A percentile compares a stretch with the other conserved stretches of the same genome.
Evolutionary conservation across 768 basidiomycete genomes (phyloP).

Genomic region (Phylloporus arenicola): DNA sequence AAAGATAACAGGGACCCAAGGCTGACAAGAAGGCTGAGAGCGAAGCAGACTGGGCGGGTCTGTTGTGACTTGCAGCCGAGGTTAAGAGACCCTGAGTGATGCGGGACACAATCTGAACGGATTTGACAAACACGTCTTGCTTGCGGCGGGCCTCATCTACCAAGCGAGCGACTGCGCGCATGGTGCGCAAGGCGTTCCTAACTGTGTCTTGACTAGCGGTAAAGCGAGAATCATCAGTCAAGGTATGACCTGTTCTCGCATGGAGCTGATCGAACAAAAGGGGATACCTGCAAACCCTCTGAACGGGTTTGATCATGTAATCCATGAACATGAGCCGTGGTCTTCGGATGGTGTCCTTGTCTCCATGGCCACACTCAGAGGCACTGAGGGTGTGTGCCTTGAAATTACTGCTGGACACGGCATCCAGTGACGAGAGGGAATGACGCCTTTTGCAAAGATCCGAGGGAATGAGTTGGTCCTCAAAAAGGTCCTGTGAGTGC

Average conservation of each 20-base stretch:
- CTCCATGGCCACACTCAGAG: conserved; percentile 29
- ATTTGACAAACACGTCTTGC: conserved; percentile 61
- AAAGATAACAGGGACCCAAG: conserved; percentile 72
- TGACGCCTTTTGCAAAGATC: conserved; percentile 38
- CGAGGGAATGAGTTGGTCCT: conserved; percentile 1
- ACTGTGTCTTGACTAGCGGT: conserved; percentile 11
- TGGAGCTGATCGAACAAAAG: conserved; percentile 75
- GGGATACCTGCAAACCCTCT: conserved; percentile 93
- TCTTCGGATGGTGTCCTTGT: conserved; percentile 26
- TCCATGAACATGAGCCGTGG: conserved; percentile 65
- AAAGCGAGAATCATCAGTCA: conserved; percentile 1
- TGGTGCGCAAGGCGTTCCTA: conserved; percentile 53
- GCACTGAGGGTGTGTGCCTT: conserved; percentile 30
- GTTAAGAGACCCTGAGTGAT: conserved; percentile 40
- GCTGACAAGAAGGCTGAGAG: conserved; percentile 61
- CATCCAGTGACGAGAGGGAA: conserved; percentile 50
- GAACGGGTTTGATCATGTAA: conserved; percentile 96
- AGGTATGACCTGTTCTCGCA: conserved; percentile 6
- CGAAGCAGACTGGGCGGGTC: conserved; percentile 34
- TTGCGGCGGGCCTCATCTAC: conserved; percentile 78
- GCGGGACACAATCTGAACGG: conserved; percentile 62
- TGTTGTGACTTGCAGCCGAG: conserved; percentile 23
- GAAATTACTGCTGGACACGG: conserved; percentile 28
- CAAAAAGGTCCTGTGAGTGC: conserved; percentile 10
- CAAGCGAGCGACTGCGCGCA: conserved; percentile 68